Conservation (phyloP, 176 grass and related monocot genomes). For the maize (Zea mays) region DNA sequence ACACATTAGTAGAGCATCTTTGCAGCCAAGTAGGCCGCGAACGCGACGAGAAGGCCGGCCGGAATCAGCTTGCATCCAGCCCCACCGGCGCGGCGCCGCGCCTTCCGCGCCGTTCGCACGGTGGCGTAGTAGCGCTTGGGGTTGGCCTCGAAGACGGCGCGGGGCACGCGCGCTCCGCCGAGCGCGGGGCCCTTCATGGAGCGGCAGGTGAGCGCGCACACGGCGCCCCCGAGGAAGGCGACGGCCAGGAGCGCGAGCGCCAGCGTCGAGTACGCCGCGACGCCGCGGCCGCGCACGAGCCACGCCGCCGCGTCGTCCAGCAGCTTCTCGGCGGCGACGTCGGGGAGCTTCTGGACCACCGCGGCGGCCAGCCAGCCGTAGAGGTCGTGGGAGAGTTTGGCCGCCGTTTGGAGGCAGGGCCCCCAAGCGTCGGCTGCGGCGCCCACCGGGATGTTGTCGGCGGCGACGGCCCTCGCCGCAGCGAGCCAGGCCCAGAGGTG, state of each 20-base stretch:
- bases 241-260: not conserved
- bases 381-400: not conserved
- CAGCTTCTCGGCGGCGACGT: conserved; percentile 21
- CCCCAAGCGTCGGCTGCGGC: not conserved
- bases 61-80: conserved; percentile 1
- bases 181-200: conserved; percentile 45
- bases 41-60: not conserved
- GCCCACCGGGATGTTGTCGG: not conserved
- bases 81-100: not conserved
- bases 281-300: not conserved
- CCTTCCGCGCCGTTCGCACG: not conserved
- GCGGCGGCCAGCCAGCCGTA: conserved; percentile 20
- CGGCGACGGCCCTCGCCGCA: not conserved
- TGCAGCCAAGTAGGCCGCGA: not conserved
- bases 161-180: conserved; percentile 25
- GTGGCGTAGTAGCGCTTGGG: conserved; percentile 34
- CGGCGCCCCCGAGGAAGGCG: conserved; percentile 35
- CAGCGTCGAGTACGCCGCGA: not conserved
- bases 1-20: not conserved
- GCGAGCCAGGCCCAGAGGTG: conserved; percentile 33
- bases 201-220: conserved; percentile 35
- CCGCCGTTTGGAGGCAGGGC: too few relatives aligned
- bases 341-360: conserved; percentile 21
- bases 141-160: conserved; percentile 30
- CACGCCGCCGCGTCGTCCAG: conserved; percentile 9